These are phyloP conservation scores for Talaromyces sp. DNA, from an alignment of 2,329 filamentous ascomycete genomes.

Conservation along the genomic window DNA sequence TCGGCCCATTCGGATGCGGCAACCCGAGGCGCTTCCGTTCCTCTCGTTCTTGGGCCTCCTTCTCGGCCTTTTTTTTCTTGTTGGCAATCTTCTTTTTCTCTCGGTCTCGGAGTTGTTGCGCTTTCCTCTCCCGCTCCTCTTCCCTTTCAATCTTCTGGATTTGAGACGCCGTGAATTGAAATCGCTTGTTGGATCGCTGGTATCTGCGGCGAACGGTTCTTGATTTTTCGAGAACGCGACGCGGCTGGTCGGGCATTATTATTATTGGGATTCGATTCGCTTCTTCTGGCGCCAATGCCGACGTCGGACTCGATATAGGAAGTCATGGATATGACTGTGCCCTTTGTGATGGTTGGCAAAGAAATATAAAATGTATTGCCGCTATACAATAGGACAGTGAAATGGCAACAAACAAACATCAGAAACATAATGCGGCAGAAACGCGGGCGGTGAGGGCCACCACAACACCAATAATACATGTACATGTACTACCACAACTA, in stretches of 20 bases:
- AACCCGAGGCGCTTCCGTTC: constrained; percentile 28
- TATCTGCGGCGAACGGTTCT: constrained; percentile 34
- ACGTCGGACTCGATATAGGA: constrained; percentile 1
- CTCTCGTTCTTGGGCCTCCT: constrained; percentile 30
- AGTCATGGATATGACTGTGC: constrained; percentile 9
- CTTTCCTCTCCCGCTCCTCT: constrained; percentile 36
- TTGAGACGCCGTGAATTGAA: constrained; percentile 31
- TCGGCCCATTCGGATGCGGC: constrained; percentile 25
- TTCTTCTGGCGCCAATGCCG: constrained; percentile 8
- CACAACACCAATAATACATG: neutral
- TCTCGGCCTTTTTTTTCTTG: constrained; percentile 32
- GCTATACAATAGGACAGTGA: neutral
- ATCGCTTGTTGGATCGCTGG: constrained; percentile 33
- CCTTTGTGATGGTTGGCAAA: neutral
- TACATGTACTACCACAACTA: neutral
- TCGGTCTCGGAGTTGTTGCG: constrained; percentile 33
- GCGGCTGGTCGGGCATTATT: constrained; percentile 26
- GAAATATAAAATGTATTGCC: neutral
- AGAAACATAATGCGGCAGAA: constrained; percentile 9
- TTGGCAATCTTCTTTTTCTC: constrained; percentile 30
- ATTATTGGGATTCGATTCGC: neutral
- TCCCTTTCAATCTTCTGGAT: constrained; percentile 38
- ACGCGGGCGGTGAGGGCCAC: constrained; percentile 5
- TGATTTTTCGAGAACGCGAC: constrained; percentile 34
- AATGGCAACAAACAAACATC: constrained; percentile 5